Conservation (phyloP, 2,329 filamentous ascomycete genomes). For the Paracamarosporium sp. region DNA sequence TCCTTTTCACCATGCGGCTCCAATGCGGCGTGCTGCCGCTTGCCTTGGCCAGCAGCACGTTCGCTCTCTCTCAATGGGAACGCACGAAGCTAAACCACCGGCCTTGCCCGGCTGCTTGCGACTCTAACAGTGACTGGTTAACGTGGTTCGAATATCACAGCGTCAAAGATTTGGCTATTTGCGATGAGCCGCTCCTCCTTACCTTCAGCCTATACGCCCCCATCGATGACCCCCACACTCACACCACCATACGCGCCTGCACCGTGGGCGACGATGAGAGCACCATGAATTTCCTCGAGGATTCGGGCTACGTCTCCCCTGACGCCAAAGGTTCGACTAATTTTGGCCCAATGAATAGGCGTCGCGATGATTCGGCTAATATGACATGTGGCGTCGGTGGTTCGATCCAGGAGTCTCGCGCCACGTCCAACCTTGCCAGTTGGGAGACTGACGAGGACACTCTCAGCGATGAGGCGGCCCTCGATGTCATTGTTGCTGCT, state of each 20-base stretch:
- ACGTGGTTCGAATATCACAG: slow-evolving; percentile 2
- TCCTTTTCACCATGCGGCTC: not conserved
- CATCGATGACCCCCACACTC: not conserved
- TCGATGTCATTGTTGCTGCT: slow-evolving; percentile 1
- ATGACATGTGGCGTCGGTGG: not conserved
- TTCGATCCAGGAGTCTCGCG: not conserved
- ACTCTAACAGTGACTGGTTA: not conserved
- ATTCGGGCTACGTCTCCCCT: not conserved
- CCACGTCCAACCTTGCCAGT: not conserved
- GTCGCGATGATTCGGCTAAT: not conserved
- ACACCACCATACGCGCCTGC: slow-evolving; percentile 3
- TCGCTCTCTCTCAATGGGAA: not conserved
- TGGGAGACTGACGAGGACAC: not conserved
- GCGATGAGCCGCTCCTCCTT: slow-evolving; percentile 5
- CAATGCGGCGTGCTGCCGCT: not conserved
- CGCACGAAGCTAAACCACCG: not conserved
- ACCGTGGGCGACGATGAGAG: slow-evolving; percentile 4
- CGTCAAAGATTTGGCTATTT: not conserved
- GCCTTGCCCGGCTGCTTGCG: slow-evolving; percentile 1
- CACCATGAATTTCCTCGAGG: slow-evolving; percentile 1
- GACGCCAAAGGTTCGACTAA: slow-evolving; percentile 1
- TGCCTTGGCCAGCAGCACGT: not conserved
- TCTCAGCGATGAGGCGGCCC: not conserved
- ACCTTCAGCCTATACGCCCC: slow-evolving; percentile 3
- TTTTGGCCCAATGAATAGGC: not conserved